Conservation (phyloP, 2,329 filamentous ascomycete species). For the Dryadomyces quercus-mongolicae region DNA sequence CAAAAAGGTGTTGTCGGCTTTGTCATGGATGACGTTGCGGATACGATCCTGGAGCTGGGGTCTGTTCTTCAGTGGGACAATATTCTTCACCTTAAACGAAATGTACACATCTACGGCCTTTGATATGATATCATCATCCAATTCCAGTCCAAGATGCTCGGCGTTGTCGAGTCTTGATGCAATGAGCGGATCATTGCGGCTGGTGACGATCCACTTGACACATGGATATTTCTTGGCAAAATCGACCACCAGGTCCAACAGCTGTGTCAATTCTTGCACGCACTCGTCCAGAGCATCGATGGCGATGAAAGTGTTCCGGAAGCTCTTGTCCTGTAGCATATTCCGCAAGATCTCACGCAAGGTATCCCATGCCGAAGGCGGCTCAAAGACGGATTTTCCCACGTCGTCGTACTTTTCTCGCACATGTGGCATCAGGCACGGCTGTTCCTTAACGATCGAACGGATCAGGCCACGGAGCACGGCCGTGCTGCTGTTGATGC, state of each 20-base stretch:
- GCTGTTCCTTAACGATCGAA: slow-evolving; percentile 16
- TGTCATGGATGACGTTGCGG: slow-evolving; percentile 14
- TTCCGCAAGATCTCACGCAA: slow-evolving; percentile 26
- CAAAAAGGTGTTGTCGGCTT: slow-evolving; percentile 29
- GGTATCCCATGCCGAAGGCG: slow-evolving; percentile 24
- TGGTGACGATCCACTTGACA: slow-evolving; percentile 31
- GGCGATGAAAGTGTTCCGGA: slow-evolving; percentile 22
- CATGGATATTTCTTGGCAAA: slow-evolving; percentile 2
- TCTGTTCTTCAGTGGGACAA: slow-evolving; percentile 16
- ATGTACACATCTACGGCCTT: slow-evolving; percentile 26
- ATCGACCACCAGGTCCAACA: slow-evolving; percentile 23
- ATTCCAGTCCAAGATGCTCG: slow-evolving; percentile 21
- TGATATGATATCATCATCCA: slow-evolving; percentile 18
- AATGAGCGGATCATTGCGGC: slow-evolving; percentile 27
- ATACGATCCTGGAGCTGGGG: slow-evolving; percentile 10
- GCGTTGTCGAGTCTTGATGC: slow-evolving; percentile 16
- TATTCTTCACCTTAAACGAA: slow-evolving; percentile 17
- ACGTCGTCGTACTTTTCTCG: slow-evolving; percentile 18
- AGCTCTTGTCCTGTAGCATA: slow-evolving; percentile 24
- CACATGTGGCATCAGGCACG: slow-evolving; percentile 21
- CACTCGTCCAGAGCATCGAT: slow-evolving; percentile 39
- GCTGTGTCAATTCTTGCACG: background rate
- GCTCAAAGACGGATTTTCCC: slow-evolving; percentile 22
- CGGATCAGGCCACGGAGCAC: slow-evolving; percentile 22
- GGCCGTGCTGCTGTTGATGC: slow-evolving; percentile 17